Percentiles rank a stretch among this genome's conserved stretches.
Evolutionary conservation across 1,139 yeast genomes (phyloP).

Genomic region (Cylindricascospora bacillispora): DNA sequence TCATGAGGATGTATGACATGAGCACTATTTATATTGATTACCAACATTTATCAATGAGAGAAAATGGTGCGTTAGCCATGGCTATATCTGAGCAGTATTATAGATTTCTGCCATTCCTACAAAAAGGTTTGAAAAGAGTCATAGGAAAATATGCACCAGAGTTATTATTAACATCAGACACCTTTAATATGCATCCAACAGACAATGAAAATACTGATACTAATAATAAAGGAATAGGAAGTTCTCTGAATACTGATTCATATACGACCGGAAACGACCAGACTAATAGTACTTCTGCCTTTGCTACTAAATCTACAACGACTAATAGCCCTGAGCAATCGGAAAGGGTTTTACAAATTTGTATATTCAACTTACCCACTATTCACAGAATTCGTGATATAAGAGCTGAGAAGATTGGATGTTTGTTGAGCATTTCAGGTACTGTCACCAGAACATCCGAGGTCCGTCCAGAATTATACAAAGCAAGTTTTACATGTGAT

Average conservation of each 20-base stretch:
- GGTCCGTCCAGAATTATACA: slow-evolving; percentile 87
- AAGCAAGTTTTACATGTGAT: slow-evolving; percentile 83
- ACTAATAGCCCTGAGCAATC: slow-evolving; percentile 26
- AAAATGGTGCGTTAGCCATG: slow-evolving; percentile 78
- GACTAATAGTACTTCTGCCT: slow-evolving; percentile 14
- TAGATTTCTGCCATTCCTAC: slow-evolving; percentile 77
- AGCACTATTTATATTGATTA: slow-evolving; percentile 79
- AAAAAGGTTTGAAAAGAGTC: slow-evolving; percentile 59
- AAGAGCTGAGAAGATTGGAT: slow-evolving; percentile 80
- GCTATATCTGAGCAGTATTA: slow-evolving; percentile 88
- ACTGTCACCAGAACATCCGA: slow-evolving; percentile 96
- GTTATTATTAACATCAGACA: slow-evolving; percentile 28
- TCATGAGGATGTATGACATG: slow-evolving; percentile 65
- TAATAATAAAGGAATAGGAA: slow-evolving; percentile 2
- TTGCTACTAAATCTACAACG: slow-evolving; percentile 17
- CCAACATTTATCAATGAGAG: slow-evolving; percentile 60
- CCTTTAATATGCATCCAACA: slow-evolving; percentile 32
- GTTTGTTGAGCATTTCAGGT: slow-evolving; percentile 76
- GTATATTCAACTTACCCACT: slow-evolving; percentile 78
- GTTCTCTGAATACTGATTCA: slow-evolving; percentile 4
- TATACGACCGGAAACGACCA: slow-evolving; percentile 6
- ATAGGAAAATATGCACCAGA: slow-evolving; percentile 69
- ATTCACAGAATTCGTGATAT: slow-evolving; percentile 80
- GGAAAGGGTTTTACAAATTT: slow-evolving; percentile 76
- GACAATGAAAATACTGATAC: slow-evolving; percentile 20